Evolutionary conservation across 108 stramenopile genomes (phyloP).

Genomic region (Conticribra weissflogii): DNA sequence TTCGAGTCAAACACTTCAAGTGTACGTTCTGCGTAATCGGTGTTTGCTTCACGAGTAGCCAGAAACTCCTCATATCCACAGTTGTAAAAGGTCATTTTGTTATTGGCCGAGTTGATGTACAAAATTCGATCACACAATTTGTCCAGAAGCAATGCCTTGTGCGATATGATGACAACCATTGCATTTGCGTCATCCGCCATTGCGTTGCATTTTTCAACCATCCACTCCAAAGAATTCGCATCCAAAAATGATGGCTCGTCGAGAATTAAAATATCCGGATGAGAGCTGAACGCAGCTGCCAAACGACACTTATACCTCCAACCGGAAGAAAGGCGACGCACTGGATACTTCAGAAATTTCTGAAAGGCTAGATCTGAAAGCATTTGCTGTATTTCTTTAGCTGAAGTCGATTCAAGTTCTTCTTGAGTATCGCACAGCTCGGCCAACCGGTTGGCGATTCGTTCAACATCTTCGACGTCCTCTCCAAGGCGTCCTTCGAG

Average conservation of each 20-base stretch:
- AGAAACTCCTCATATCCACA: conserved; percentile 55
- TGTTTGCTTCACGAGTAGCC: conserved; percentile 10
- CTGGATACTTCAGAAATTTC: conserved; percentile 21
- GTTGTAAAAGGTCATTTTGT: conserved; percentile 49
- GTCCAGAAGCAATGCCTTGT: conserved; percentile 64
- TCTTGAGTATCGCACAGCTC: conserved; percentile 51
- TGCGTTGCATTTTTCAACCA: conserved; percentile 25
- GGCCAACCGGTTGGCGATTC: conserved; percentile 26
- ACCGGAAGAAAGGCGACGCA: conserved; percentile 51
- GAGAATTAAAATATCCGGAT: conserved; percentile 58
- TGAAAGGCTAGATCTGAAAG: conserved; percentile 48
- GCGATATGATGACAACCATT: conserved; percentile 64
- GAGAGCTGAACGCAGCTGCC: conserved; percentile 47
- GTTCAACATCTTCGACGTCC: conserved; percentile 15
- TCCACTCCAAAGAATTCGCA: conserved; percentile 46
- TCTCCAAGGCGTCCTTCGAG: neutral
- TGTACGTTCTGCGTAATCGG: conserved; percentile 22
- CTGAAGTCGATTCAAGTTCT: neutral
- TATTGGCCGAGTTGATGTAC: conserved; percentile 58
- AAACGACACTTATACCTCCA: conserved; percentile 73
- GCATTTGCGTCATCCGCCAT: conserved; percentile 28
- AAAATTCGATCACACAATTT: conserved; percentile 53
- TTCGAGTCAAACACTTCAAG: conserved; percentile 14
- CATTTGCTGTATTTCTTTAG: conserved; percentile 29
- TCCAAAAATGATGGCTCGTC: conserved; percentile 81